Evolutionary conservation across 2,329 filamentous ascomycete genomes (phyloP), one percentile per base, ranked within the genome.

Genomic region (Diaporthe australafricana): DNA sequence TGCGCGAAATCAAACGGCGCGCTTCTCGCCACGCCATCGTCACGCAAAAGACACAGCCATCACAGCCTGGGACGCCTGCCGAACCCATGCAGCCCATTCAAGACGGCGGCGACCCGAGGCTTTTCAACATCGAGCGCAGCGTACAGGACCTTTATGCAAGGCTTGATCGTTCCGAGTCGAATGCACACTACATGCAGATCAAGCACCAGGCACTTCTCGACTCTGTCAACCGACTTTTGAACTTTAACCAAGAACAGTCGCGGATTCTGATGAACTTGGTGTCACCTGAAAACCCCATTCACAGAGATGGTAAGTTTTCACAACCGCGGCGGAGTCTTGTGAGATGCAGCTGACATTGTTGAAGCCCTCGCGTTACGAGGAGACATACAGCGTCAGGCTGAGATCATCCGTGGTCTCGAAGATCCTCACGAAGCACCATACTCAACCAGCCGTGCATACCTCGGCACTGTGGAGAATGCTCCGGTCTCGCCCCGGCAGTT

Each of bases 1-100:
- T 99, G 73, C 90, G 96, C 53, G 96, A 99, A 80, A 99, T 99
- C 83, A 98, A 98, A 83, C 92, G 96, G 74, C 90, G 96, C 73
- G 96, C 96, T 22, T 98, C 96, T 45, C 89, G 96, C 74, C 96
- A 98, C 83, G 93, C 96, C 30, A 87, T 98, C 70, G 97, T 98
- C 30, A 95, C 98, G 80, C 91, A 93, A 72, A 97, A 97, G 79
- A 87, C 92, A 50, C 88, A 89, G 65, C 87, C 88, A 20, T 94
- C 94, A 30, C 94, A 96, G 77, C 92, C 94, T 12, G 94, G 94
- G 17, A 94, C 94, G n/a, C 93, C 95, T 1, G 91, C 93, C 30
- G 95, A 98, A 79, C 89, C 94, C 12, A 92, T 95, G 82, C 87
- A 88, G n/a, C 81, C 87, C 32, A 86, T 89, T 20, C 90, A 91